A percentile compares a stretch with the other conserved stretches of the same genome.
Conservation (phyloP, 164 flowering plant species). For the Piper betle region DNA sequence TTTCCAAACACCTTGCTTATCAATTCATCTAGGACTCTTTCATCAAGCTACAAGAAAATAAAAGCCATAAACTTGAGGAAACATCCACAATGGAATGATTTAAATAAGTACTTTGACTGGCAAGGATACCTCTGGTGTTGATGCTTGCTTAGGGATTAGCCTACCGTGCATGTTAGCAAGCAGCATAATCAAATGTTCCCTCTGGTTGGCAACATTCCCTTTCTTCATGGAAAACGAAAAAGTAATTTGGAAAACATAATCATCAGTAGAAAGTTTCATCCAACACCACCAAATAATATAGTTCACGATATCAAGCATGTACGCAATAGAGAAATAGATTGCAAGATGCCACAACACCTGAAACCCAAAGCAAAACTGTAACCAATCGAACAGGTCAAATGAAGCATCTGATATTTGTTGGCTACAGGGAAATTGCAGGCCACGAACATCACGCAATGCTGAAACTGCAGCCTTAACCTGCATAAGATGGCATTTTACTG, state of each 20-base stretch:
- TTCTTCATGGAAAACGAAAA: conserved; percentile 25
- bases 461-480: conserved; percentile 75
- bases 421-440: conserved; percentile 42
- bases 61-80: not conserved
- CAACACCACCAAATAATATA: conserved; percentile 4
- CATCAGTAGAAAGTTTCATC: not conserved
- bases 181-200: conserved; percentile 89
- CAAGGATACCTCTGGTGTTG: conserved; percentile 38
- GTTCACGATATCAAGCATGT: conserved; percentile 19
- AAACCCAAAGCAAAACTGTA: conserved; percentile 66
- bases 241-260: not conserved
- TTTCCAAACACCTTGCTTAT: conserved; percentile 79
- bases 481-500: conserved; percentile 2
- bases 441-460: conserved; percentile 53
- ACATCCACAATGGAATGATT: not conserved
- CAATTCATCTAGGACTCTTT: conserved; percentile 54
- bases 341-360: conserved; percentile 36
- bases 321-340: conserved; percentile 26
- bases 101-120: not conserved
- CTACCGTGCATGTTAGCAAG: conserved; percentile 70
- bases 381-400: conserved; percentile 70
- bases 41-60: conserved; percentile 39
- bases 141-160: conserved; percentile 28
- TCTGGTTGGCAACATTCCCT: conserved; percentile 82
- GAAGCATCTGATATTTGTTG: conserved; percentile 21